Base-by-base conservation (phyloP, 1,139 yeast genomes). In the Blastobotrys malaysiensis region DNA sequence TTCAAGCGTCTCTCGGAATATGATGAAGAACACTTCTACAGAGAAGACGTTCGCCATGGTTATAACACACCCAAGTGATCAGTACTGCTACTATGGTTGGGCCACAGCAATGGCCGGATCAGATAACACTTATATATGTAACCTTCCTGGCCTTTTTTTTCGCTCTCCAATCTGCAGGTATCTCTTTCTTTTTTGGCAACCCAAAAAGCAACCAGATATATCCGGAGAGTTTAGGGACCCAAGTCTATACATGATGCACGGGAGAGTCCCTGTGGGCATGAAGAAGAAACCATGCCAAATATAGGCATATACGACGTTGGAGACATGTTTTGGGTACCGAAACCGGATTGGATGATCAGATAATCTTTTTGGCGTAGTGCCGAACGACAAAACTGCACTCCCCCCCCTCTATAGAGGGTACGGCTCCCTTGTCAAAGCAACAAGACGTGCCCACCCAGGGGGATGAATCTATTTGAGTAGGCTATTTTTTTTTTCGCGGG, bases 1-100 rank as follows among this genome's bases (percentile, higher is more conserved):
- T 75, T 91, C 98, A 59, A 91, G 77, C 1, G 96, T 77, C 73
- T 91, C 98, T 73, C 98, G 82, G 65, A 91, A 81, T 57, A 89
- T 89, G 64, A 91, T 86, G 74, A 91, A 90, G 74, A 90, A 91
- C 52, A 81, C 72, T 53, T 77, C 71, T 14, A 73, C 73, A 51
- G 75, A 68, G 58, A 74, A 74, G 24, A 73, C 73, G 65, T 69
- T 62, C 46, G 65, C 69, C 74, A 71, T 71, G 51, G 55, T 59
- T 31, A n/a, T 3, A 3, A 31, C 11, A 31, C 39, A 31, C 39
- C 16, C 16, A 3, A 31, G 14, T 31, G 39, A 31, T 16, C n/a
- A 31, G 14, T 31, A 13, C 39, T 31, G 11, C n/a, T 51, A 44
- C 16, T 9, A 21, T 18, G 47, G 24, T 19, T 52, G 21, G 31